phyloP scores from a whole-genome alignment of 305 asterid genomes.

The Solanum aculeatissimum region DNA sequence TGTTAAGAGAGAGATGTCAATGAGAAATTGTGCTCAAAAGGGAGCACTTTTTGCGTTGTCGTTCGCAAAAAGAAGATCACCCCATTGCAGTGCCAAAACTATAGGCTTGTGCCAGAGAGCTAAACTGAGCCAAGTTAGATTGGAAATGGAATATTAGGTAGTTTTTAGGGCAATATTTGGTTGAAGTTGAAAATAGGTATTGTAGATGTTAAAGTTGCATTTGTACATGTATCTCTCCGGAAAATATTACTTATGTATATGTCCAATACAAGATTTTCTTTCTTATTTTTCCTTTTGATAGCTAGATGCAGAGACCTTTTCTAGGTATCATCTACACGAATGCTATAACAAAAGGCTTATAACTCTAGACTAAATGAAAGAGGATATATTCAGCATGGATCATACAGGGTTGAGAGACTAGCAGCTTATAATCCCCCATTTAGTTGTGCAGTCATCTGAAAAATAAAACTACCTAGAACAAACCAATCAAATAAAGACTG shows the following conservation, averaged over 20 bases:
- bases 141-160: not conserved
- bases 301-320: not conserved
- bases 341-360: not conserved
- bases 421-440: constrained; percentile 2
- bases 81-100: not conserved
- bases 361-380: not conserved
- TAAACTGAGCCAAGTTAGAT: not conserved
- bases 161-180: not conserved
- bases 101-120: not conserved
- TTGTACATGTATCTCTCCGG: not conserved
- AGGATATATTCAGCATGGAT: not conserved
- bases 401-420: not conserved
- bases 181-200: too few species aligned
- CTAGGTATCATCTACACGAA: not conserved
- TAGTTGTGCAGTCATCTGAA: constrained; percentile 29
- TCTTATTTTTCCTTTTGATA: not conserved
- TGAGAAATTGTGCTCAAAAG: not conserved
- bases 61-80: not conserved
- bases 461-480: constrained; percentile 40
- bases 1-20: not conserved
- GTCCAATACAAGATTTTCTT: too few species aligned
- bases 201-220: not conserved
- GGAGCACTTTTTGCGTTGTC: not conserved
- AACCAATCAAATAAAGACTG: constrained; percentile 12
- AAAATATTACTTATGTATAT: too few species aligned